Evolutionary conservation across 306 rosid genomes (phyloP).

Genomic region (Cicer cuneatum): DNA sequence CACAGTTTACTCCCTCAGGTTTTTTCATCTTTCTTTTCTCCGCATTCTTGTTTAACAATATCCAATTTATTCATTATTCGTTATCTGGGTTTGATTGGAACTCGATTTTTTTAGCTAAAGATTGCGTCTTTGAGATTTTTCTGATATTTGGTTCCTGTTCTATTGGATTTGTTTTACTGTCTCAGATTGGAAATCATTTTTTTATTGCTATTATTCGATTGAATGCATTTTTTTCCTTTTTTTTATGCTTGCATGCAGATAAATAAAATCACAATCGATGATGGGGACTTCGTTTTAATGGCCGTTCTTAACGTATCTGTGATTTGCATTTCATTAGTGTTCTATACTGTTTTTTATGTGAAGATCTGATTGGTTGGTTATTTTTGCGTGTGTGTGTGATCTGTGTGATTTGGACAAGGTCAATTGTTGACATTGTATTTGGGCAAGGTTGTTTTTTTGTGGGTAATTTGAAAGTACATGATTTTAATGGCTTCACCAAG

Average conservation of each 20-base stretch:
- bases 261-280: conserved; percentile 12
- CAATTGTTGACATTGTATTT: background rate
- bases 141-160: conserved; percentile 14
- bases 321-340: background rate
- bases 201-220: background rate
- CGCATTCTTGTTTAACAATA: conserved; percentile 10
- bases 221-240: background rate
- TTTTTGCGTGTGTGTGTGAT: conserved; percentile 15
- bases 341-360: background rate
- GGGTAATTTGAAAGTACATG: conserved; percentile 4
- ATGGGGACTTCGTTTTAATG: conserved; percentile 10
- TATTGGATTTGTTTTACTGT: background rate
- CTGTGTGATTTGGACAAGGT: background rate
- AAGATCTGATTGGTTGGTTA: conserved; percentile 25
- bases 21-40: conserved; percentile 6
- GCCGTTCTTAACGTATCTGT: background rate
- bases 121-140: conserved; percentile 48
- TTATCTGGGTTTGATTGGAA: conserved; percentile 33
- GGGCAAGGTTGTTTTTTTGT: background rate
- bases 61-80: conserved; percentile 17
- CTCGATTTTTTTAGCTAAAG: conserved; percentile 52
- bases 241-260: conserved; percentile 29
- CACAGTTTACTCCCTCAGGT: conserved; percentile 61
- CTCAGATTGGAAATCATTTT: conserved; percentile 35
- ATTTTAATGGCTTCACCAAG: background rate